Conservation (phyloP, 2,329 filamentous ascomycete genomes). For the Ceratocystis destructans region DNA sequence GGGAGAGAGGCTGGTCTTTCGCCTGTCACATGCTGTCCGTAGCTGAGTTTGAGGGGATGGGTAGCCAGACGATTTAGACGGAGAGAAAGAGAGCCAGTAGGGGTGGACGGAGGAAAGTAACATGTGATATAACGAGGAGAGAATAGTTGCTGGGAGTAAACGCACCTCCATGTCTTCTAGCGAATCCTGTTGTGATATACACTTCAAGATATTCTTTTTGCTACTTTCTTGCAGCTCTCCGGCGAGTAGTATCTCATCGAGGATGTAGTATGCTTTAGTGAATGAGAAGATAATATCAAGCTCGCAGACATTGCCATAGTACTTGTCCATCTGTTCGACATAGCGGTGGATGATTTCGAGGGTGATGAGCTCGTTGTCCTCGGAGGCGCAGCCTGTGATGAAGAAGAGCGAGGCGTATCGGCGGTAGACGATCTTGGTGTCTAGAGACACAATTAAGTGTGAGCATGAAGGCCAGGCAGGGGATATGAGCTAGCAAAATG, state of each 20-base stretch:
- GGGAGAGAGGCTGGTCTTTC: background rate
- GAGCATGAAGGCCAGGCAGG: background rate
- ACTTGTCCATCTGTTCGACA: constrained; percentile 99
- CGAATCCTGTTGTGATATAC: constrained; percentile 93
- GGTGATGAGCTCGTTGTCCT: constrained; percentile 94
- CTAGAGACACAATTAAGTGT: constrained; percentile 32
- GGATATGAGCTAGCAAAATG: constrained; percentile 9
- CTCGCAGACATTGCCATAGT: constrained; percentile 99
- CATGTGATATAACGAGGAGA: constrained; percentile 6
- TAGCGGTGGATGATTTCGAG: constrained; percentile 98
- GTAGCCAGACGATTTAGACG: background rate
- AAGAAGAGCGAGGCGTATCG: constrained; percentile 98
- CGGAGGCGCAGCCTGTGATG: constrained; percentile 92
- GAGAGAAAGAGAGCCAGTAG: background rate
- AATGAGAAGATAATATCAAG: constrained; percentile 99
- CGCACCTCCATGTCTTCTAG: constrained; percentile 98
- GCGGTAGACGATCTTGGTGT: constrained; percentile 97
- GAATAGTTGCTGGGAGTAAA: constrained; percentile 24
- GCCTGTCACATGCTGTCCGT: too few relatives aligned
- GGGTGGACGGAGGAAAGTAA: background rate
- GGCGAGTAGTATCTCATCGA: constrained; percentile 87
- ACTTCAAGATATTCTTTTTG: constrained; percentile 95
- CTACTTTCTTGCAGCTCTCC: constrained; percentile 98
- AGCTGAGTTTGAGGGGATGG: too few relatives aligned
- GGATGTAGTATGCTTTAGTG: constrained; percentile 98